Base-by-base conservation (phyloP, 139 green algal species). In the Asterochloris sp. region DNA sequence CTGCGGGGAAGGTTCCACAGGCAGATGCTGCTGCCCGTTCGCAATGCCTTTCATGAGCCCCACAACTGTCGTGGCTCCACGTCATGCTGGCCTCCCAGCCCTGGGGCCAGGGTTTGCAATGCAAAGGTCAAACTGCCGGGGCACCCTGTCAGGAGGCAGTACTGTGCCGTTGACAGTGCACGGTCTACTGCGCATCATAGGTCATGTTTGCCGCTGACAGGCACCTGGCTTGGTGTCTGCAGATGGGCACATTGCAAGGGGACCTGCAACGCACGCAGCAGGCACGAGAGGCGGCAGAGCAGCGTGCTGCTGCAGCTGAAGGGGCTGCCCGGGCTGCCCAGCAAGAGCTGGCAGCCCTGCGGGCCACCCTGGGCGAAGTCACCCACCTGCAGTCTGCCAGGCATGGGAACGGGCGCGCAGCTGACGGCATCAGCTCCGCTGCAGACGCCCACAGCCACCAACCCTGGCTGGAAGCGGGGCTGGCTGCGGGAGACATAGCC, bases 241-340 rank as follows among this genome's bases (percentile, higher is more conserved):
- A 91, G 85, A 61, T 91, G 66, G 80, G 84, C 12, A 27, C 74
- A 26, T 66, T 91, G 66, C 69, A 74, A 13, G 79, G 73, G 61
- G 88, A 91, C 63, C 87, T 89, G 66, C 62, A 82, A 62, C 80
- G 83, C 10, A 74, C 86, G 73, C 54, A 15, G 16, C 78, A 84
- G n/a, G 69, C 54, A 9, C 73, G 74, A 11, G 73, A 28, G 17
- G 67, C 62, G 23, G 81, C 81, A 14, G 81, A 84, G 19, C 73
- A 62, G 15, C 68, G 79, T 19, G 68, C 78, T 28, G 27, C 61
- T 26, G 78, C 78, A 63, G 63, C 62, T 73, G 63, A 82, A 27
- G 62, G 10, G 24, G 63, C 78, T 64, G 78, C 63, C 13, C 63
- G 73, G 78, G 61, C 61, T 11, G 38, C 13, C 14, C 78, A 75